Evolutionary conservation across 169 alveolate species (phyloP), one percentile per base, ranked within the genome.

Genomic region (Babesia ovata): DNA sequence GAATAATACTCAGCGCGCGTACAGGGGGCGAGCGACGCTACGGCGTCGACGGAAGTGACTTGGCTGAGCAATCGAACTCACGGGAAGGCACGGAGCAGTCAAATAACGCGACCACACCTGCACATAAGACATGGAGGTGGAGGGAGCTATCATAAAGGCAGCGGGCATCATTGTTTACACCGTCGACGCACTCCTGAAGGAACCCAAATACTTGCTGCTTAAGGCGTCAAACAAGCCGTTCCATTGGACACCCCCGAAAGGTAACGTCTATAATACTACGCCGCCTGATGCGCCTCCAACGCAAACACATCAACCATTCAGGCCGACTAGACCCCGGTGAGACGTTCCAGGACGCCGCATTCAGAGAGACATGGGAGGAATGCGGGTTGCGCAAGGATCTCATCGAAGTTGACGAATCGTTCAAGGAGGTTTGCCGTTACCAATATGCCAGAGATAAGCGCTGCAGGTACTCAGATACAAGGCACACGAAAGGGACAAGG

Each of bases 221-320:
- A 86, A 70, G 61, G 87, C 94, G 33, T 86, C 92, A n/a, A 75
- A 83, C 58, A 83, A 69, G 33, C 86, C 88, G 21, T 83, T 36
- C 70, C 94, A 90, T 74, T 90, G 92, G 92, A 86, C 92, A 9
- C 94, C 94, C 26, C 94, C 94, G 26, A 90, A 90, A 69, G 94
- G 94, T 87, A 26, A 33, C 50, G 26, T 3, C 53, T 36, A 49
- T 11, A 17, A 11, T n/a, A 19, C 39, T 65, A 50, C 24, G n/a
- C 17, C 29, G 33, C 21, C 22, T 22, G 44, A 29, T 16, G 26
- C 28, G 28, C 29, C 19, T 17, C 19, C 11, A 10, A 13, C 19
- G 2, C 50, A 7, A 45, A 13, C 50, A 12, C 61, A 53, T 21
- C 14, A 26, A 11, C 12, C 22, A 36, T 58, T 21, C 49, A 75